Evolutionary conservation across 2,329 filamentous ascomycete species (phyloP), one percentile per base, ranked within the genome.

Genomic region (Phyllosticta citrichinensis): DNA sequence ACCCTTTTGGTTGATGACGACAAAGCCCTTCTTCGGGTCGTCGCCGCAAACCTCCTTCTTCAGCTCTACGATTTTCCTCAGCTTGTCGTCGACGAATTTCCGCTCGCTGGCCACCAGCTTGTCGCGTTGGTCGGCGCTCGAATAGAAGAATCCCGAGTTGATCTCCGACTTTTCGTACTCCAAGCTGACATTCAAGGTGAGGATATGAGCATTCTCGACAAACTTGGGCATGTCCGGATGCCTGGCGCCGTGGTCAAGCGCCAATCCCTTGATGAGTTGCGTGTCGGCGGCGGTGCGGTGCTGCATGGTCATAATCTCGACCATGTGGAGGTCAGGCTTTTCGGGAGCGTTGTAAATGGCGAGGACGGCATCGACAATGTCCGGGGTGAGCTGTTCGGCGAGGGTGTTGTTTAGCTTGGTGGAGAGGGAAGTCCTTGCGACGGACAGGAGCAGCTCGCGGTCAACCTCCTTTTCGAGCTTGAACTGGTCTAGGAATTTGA

Each of bases 291-390:
- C 92, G 58, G 90, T 91, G 68, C 93, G 89, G 80, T 99, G 94
- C 79, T 99, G 94, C 93, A 99, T 97, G 75, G 96, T 97, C 94
- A 99, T 99, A 70, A 99, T 97, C 78, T 99, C 94, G 67, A 99
- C 83, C 94, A 99, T 99, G 80, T 97, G 93, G 71, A 99, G 77
- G 77, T 99, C 94, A 61, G 95, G 95, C 80, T 97, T 97, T 64
- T 85, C 86, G 25, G 90, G 90, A 19, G 89, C 80, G 74, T 91
- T 83, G 80, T 97, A 92, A 74, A 99, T 99, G 65, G 94, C 85
- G 62, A 99, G 86, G 55, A 99, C 94, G 63, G 94, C 89, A 73
- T 99, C 94, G 70, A 97, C 94, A 70, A 99, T 96, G 69, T 91
- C 89, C 62, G 94, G 91, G 0, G 92, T 97, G 64, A 99, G 86